phyloP scores from a whole-genome alignment of 2,329 filamentous ascomycete genomes.

The Onygenales sp. region DNA sequence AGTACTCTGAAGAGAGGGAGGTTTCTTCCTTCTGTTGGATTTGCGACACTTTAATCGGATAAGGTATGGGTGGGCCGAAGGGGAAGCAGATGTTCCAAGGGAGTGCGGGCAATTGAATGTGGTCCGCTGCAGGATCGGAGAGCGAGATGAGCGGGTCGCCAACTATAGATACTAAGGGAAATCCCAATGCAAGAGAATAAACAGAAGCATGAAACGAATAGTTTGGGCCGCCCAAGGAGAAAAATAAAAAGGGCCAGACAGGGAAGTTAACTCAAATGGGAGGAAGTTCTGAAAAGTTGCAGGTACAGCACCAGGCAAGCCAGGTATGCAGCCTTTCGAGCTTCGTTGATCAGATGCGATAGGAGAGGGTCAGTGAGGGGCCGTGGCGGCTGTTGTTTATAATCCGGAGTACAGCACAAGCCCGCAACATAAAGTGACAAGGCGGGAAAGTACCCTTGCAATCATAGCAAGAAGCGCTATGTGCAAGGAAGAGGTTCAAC shows the following conservation, averaged over 20 bases:
- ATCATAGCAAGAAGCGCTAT: neutral
- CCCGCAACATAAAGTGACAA: conserved; percentile 1
- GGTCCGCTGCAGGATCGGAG: neutral
- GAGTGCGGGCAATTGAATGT: neutral
- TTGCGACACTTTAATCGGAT: neutral
- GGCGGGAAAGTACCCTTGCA: neutral
- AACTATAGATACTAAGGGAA: conserved; percentile 1
- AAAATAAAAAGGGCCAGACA: neutral
- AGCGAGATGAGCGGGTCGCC: neutral
- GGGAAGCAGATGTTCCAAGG: neutral
- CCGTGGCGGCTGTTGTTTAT: conserved; percentile 4
- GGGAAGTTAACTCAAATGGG: neutral
- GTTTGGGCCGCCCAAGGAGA: neutral
- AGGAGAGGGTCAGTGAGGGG: conserved; percentile 2
- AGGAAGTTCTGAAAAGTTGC: neutral
- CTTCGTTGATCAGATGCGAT: conserved; percentile 1
- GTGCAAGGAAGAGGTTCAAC: conserved; percentile 1
- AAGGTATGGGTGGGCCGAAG: neutral
- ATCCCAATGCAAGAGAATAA: neutral
- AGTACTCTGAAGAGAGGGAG: neutral
- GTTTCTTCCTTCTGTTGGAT: neutral
- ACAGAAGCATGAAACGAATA: neutral
- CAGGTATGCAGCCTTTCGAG: conserved; percentile 1
- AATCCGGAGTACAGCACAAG: neutral
- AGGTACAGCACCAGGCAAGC: conserved; percentile 1